Conservation (phyloP, 2,329 filamentous ascomycete species). For the Podosphaera aphanis region DNA sequence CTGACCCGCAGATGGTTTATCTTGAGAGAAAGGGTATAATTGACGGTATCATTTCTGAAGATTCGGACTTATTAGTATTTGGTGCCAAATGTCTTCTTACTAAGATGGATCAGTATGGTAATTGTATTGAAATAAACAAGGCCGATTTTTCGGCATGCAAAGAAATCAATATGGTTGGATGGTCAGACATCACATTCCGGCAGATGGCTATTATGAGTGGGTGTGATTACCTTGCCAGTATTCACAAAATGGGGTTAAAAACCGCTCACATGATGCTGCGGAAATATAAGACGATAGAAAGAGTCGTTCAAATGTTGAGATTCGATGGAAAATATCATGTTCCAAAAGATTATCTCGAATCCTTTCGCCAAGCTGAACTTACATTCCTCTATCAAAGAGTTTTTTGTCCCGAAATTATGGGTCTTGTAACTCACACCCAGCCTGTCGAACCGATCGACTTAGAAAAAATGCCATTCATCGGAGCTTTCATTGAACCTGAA, state of each 20-base stretch:
- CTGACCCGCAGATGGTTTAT: slow-evolving; percentile 89
- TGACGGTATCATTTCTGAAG: slow-evolving; percentile 76
- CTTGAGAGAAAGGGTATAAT: slow-evolving; percentile 69
- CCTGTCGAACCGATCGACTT: slow-evolving; percentile 38
- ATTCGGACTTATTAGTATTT: slow-evolving; percentile 89
- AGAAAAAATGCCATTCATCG: slow-evolving; percentile 61
- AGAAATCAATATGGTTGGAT: slow-evolving; percentile 72
- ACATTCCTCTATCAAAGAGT: slow-evolving; percentile 92
- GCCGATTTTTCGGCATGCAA: slow-evolving; percentile 71
- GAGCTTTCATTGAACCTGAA: slow-evolving; percentile 42
- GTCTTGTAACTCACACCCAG: slow-evolving; percentile 53
- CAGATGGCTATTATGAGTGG: slow-evolving; percentile 92
- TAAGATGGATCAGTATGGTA: slow-evolving; percentile 82
- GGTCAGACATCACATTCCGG: slow-evolving; percentile 77
- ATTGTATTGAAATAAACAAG: slow-evolving; percentile 78
- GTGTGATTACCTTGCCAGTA: slow-evolving; percentile 79
- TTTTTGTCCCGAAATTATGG: slow-evolving; percentile 51
- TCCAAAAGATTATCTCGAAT: slow-evolving; percentile 56
- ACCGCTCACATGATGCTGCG: slow-evolving; percentile 78
- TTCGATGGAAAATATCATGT: slow-evolving; percentile 73
- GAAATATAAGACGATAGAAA: slow-evolving; percentile 72
- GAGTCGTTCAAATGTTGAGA: slow-evolving; percentile 56
- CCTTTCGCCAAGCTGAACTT: slow-evolving; percentile 67
- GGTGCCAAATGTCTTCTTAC: slow-evolving; percentile 77
- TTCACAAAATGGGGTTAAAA: slow-evolving; percentile 72